Evolutionary conservation across 208 protist genomes (phyloP), one percentile per base, ranked within the genome.

Genomic region (Leishmania gerbilli): DNA sequence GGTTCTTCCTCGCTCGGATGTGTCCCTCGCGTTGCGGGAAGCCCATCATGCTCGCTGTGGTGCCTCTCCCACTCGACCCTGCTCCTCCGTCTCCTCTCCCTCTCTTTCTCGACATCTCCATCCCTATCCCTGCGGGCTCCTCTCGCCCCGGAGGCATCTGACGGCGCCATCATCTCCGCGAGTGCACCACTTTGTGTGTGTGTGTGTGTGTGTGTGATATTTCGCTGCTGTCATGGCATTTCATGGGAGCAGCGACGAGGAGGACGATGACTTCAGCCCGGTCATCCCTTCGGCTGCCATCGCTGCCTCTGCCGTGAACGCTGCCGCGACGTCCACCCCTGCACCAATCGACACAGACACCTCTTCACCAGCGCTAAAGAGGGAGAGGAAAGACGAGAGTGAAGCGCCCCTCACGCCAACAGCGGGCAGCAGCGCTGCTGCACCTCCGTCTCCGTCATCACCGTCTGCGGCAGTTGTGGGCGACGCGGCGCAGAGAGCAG

Each of bases 181-280:
- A 19, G 13, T 1, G 45, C 69, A 74, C 15, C 47, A 17, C 71
- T 27, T 58, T 17, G 37, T 40, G 37, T 40, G 37, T 37, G 37
- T 37, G 34, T 37, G 34, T 37, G 49, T 27, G 72, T 60, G 74
- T 65, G 34, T 77, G 47, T 60, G 47, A 19, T 51, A 6, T 19
- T 55, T 53, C 13, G 24, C 47, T 51, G 21, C 42, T 7, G 21
- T 31, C 21, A 77, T 77, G 74, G 27, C 74, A 34, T 77, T 56
- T 4, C 42, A 71, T 65, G 75, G 49, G 37, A 81, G 34, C 56
- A 81, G 76, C 80, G 75, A 55, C 76, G 78, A 89, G 27, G 87
- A 91, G 1, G 88, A 95, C 11, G 91, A 91, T 8, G 91, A 92
- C 74, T 95, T 95, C 71, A 80, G 88, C 7, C 91, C 88, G 4